phyloP scores from a whole-genome alignment of 768 basidiomycete species.

The Tephrocybe sp. region DNA sequence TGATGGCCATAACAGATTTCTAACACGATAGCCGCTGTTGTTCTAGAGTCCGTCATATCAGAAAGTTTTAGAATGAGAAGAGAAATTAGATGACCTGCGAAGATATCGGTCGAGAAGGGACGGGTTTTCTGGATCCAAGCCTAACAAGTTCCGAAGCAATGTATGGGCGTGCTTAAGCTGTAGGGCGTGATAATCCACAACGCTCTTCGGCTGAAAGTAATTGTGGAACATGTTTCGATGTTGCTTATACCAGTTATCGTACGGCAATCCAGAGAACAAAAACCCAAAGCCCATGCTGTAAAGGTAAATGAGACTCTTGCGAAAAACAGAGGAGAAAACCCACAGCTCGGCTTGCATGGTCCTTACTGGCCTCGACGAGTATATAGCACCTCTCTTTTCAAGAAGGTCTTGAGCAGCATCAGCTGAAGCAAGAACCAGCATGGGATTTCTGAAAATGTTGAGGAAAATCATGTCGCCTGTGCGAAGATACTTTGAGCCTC shows the following conservation, averaged over 20 bases:
- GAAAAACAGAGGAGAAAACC: not conserved
- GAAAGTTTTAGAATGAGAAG: not conserved
- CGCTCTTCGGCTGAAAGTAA: conserved; percentile 20
- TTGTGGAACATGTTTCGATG: conserved; percentile 23
- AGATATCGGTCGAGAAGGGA: conserved; percentile 23
- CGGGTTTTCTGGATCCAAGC: conserved; percentile 15
- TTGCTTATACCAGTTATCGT: conserved; percentile 23
- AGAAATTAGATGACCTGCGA: conserved; percentile 20
- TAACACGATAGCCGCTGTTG: conserved; percentile 12
- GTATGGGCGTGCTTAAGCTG: conserved; percentile 21
- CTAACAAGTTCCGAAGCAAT: conserved; percentile 23
- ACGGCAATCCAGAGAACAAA: conserved; percentile 21
- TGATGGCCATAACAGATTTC: conserved; percentile 18
- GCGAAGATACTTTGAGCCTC: not conserved
- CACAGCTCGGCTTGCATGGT: conserved; percentile 18
- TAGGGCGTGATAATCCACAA: conserved; percentile 19
- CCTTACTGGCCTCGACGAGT: conserved; percentile 31
- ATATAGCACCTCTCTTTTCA: conserved; percentile 43
- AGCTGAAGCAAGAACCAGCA: conserved; percentile 31
- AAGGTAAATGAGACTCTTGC: not conserved
- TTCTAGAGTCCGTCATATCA: not conserved
- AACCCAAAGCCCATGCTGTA: conserved; percentile 22
- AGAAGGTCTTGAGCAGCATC: conserved; percentile 39
- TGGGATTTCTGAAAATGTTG: conserved; percentile 6
- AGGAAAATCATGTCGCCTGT: conserved; percentile 10